Base-by-base conservation (phyloP, 495 filamentous ascomycete genomes). In the Annulohypoxylon bovei region DNA sequence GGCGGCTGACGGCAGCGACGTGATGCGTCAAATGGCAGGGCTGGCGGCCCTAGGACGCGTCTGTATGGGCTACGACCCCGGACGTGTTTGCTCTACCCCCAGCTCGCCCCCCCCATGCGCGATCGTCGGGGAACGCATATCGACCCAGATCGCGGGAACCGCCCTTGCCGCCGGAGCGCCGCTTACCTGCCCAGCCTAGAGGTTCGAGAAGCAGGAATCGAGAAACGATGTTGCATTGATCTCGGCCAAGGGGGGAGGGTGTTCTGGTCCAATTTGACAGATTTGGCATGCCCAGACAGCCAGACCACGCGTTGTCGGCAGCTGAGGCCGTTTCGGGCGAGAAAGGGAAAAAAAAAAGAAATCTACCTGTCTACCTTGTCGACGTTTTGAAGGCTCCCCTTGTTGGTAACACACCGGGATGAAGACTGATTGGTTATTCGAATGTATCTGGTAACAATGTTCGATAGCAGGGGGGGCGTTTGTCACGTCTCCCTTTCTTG, bases 131-230 rank as follows among this genome's bases (percentile, higher is more conserved):
- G 64, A 72, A 44, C 46, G 49, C 47, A 60, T 55, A 60, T 44
- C 49, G 59, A 72, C 69, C 66, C 59, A 72, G 69, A 72, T 72
- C 69, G 69, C 59, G 54, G 69, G 69, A 72, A 55, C 58, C 55
- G 47, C 59, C 58, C 64, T 64, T 72, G 54, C 64, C 69, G 46
- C 63, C 68, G 54, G 69, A 56, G 61, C 59, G 46, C 57, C 54
- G 54, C n/a, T 49, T 66, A 49, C 60, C 49, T 11, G 7, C 4
- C 44, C 44, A 50, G 11, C 23, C 46, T 20, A 50, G 28, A 27
- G 50, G 47, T 58, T 67, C 63, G 18, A 67, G 44, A 59, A 57
- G 46, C 27, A 40, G 50, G 27, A 28, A 59, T 50, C 12, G 35
- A 63, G 32, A 47, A 40, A 70, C n/a, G 30, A 59, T 20, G 62